Evolutionary conservation across 2,329 filamentous ascomycete genomes (phyloP).

Genomic region (Stagonosporopsis chrysanthemi): DNA sequence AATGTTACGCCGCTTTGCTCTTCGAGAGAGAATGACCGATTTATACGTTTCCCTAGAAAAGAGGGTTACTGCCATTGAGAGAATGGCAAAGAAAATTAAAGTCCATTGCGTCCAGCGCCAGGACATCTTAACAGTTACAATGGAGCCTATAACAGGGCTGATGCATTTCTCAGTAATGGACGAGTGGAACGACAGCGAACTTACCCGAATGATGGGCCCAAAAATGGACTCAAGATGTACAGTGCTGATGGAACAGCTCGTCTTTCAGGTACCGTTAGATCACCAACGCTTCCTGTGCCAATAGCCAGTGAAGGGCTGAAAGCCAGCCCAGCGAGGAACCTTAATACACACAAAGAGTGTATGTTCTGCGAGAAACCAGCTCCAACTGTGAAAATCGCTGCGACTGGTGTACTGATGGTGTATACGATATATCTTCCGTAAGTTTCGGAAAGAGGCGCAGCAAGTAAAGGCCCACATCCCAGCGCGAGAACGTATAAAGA

Average conservation of each 20-base stretch:
- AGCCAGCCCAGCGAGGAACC: not conserved
- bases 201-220: not conserved
- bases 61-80: not conserved
- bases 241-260: not conserved
- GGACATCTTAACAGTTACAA: not conserved
- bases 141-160: not conserved
- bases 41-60: not conserved
- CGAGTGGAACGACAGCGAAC: not conserved
- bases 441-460: not conserved
- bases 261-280: not conserved
- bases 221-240: not conserved
- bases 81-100: not conserved
- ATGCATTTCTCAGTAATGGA: not conserved
- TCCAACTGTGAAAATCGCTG: not conserved
- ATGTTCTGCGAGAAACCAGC: not conserved
- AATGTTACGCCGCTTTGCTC: not conserved
- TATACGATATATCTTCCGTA: not conserved
- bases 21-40: not conserved
- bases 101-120: not conserved
- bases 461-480: not conserved
- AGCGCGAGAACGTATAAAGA: not conserved
- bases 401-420: not conserved
- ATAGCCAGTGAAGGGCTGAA: not conserved
- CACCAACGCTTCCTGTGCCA: not conserved
- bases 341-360: not conserved